phyloP scores from a whole-genome alignment of 1,284 basidiomycete species.

The Erythrobasidium hasegawianum region DNA sequence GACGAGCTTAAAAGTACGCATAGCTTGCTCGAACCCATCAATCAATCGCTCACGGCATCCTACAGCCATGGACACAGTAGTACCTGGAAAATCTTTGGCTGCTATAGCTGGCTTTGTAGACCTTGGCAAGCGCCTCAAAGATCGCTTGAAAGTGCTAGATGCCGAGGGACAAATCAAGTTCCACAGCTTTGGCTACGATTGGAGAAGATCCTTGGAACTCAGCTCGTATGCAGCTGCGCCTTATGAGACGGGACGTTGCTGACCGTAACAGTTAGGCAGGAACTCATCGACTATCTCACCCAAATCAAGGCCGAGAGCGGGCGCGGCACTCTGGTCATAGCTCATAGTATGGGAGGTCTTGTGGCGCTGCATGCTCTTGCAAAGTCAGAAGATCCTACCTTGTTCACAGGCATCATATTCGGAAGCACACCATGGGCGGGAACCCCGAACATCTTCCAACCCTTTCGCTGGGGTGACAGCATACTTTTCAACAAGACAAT shows the following conservation, averaged over 20 bases:
- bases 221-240: slow-evolving; percentile 33
- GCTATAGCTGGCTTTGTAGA: slow-evolving; percentile 46
- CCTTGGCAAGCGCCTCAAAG: slow-evolving; percentile 45
- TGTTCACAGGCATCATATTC: slow-evolving; percentile 47
- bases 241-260: neutral
- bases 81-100: slow-evolving; percentile 44
- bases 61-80: slow-evolving; percentile 44
- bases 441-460: slow-evolving; percentile 48
- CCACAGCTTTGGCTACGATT: slow-evolving; percentile 48
- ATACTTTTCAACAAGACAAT: slow-evolving; percentile 45
- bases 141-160: slow-evolving; percentile 38
- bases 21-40: neutral
- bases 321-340: slow-evolving; percentile 47
- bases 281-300: slow-evolving; percentile 34
- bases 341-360: slow-evolving; percentile 50
- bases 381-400: slow-evolving; percentile 43
- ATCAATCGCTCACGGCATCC: slow-evolving; percentile 25
- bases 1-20: slow-evolving; percentile 37
- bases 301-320: slow-evolving; percentile 44
- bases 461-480: slow-evolving; percentile 47
- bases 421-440: slow-evolving; percentile 47
- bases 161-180: slow-evolving; percentile 40
- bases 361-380: slow-evolving; percentile 48
- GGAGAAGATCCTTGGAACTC: slow-evolving; percentile 40
- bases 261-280: slow-evolving; percentile 11